Evolutionary conservation across 2,329 filamentous ascomycete genomes (phyloP), one percentile per base, ranked within the genome.

Genomic region (Zalaria obscura): DNA sequence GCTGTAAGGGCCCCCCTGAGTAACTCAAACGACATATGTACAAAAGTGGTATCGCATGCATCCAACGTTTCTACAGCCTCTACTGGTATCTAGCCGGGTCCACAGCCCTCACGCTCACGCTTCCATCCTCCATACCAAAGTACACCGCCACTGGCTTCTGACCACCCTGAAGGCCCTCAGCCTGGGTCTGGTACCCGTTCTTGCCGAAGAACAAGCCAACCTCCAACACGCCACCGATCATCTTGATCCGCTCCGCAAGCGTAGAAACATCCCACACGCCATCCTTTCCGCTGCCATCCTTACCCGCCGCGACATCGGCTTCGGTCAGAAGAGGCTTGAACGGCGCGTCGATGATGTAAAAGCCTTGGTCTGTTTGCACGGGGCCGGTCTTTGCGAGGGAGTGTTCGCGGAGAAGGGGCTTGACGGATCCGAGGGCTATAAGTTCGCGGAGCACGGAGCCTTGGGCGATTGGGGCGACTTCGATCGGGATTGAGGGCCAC

Each of bases 131-230:
- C 76, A 91, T 83, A 31, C 91, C 91, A 63, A 96, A 98, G 66
- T 96, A 98, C 25, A 86, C 88, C 27, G 87, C 87, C 8, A 95
- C 73, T 0, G 91, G 91, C 65, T 89, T 93, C 66, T 95, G 86
- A 1, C 84, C 87, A 38, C 83, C 80, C 38, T 76, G 64, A 41
- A 71, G 67, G 44, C 72, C 67, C 41, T 72, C 67, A 35, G 73
- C 74, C 45, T 63, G 57, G 29, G 76, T 74, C 59, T 93, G 70
- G 10, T 75, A 67, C 0, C 89, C 89, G 45, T 89, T 88, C 53
- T 78, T 58, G 3, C 89, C 89, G 35, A 78, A 76, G 67, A 98
- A 98, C 36, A 98, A 72, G 9, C 91, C 91, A 27, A 93, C 88
- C 57, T 94, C 91, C 40, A 95, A 69, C 5, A 98, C 85, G 39